Evolutionary conservation across 192 early-diverging fungal species (phyloP).

Genomic region (Coemansia sp.): DNA sequence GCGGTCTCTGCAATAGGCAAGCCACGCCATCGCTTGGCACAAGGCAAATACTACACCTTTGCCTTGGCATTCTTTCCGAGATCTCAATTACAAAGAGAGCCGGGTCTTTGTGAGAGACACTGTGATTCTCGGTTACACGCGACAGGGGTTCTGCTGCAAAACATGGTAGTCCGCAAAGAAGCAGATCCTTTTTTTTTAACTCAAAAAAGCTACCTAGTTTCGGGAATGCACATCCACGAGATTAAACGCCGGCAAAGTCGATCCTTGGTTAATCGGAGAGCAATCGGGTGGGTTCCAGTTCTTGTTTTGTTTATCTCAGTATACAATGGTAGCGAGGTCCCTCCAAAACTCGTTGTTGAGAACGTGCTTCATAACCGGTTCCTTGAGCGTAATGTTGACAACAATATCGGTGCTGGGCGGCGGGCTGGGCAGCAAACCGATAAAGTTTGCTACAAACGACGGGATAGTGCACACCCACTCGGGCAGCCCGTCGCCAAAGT

Average conservation of each 20-base stretch:
- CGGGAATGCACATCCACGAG: too few relatives aligned
- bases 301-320: conserved; percentile 2
- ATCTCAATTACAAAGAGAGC: not conserved
- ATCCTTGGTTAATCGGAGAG: not conserved
- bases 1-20: not conserved
- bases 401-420: conserved; percentile 31
- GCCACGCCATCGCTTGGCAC: conserved; percentile 1
- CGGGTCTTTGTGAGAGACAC: not conserved
- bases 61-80: not conserved
- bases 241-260: not conserved
- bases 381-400: conserved; percentile 43
- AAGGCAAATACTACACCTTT: not conserved
- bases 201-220: too few relatives aligned
- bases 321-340: conserved; percentile 32
- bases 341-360: conserved; percentile 35
- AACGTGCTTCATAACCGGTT: conserved; percentile 31
- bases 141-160: not conserved
- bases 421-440: conserved; percentile 45
- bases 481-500: conserved; percentile 43
- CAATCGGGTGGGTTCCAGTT: not conserved
- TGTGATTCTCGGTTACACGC: not conserved
- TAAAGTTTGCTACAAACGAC: conserved; percentile 48
- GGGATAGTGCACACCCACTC: conserved; percentile 47
- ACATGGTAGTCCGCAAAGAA: not conserved
- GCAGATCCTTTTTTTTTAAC: too few relatives aligned